A percentile compares a stretch with the other conserved stretches of the same genome.
Conservation (phyloP, 768 basidiomycete genomes). For the Gloeostereum incarnatum region DNA sequence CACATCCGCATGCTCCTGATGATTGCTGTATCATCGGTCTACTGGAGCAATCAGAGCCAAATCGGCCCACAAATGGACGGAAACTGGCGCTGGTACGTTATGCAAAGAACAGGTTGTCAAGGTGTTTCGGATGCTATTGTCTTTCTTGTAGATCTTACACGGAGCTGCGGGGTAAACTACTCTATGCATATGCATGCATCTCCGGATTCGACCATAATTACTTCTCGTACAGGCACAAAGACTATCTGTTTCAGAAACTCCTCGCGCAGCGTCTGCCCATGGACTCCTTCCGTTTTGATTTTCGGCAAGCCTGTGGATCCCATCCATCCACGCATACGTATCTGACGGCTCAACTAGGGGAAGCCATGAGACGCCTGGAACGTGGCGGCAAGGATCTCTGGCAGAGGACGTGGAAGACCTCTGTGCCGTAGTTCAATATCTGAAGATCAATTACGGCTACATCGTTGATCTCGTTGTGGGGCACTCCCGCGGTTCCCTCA, state of each 20-base stretch:
- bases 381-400: slow-evolving; percentile 52
- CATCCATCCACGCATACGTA: neutral
- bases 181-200: neutral
- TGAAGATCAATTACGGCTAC: slow-evolving; percentile 55
- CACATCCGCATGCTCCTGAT: neutral
- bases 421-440: slow-evolving; percentile 50
- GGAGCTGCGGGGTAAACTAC: slow-evolving; percentile 63
- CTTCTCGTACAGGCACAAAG: slow-evolving; percentile 54
- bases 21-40: slow-evolving; percentile 9
- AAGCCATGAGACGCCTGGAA: slow-evolving; percentile 67
- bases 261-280: slow-evolving; percentile 56
- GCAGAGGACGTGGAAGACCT: slow-evolving; percentile 59
- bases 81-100: slow-evolving; percentile 1
- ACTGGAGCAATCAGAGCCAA: slow-evolving; percentile 12
- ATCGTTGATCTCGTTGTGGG: slow-evolving; percentile 61
- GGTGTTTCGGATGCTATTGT: neutral
- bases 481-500: slow-evolving; percentile 73
- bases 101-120: neutral
- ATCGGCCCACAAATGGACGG: neutral
- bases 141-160: slow-evolving; percentile 55
- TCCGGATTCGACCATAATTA: neutral
- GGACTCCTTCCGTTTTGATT: slow-evolving; percentile 84
- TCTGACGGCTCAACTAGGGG: slow-evolving; percentile 33
- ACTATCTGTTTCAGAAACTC: slow-evolving; percentile 74
- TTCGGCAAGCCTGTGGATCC: slow-evolving; percentile 55